Base-by-base conservation (phyloP, 2,329 filamentous ascomycete genomes). In the Venturiaceae sp. region DNA sequence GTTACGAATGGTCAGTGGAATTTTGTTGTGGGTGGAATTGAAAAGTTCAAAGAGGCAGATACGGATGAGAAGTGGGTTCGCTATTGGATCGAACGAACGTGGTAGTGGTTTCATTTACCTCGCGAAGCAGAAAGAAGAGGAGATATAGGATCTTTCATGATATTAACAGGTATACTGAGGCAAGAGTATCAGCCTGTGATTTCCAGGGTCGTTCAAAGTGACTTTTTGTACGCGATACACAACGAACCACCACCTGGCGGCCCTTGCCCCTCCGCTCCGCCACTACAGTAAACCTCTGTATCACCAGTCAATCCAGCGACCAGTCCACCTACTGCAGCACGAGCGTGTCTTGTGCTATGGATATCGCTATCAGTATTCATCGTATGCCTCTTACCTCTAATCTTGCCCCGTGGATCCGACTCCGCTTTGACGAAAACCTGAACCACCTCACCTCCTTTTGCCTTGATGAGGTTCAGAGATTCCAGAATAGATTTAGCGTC, bases 231-330 rank as follows among this genome's bases (percentile, higher is more conserved):
- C 11, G 32, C 26, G 3, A 53, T 28, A 53, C 50, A 53, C 33
- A 33, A 23, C 16, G 28, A 11, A 4, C 26, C 50, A 32, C 50
- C 50, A 13, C 50, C 50, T 26, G 50, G 28, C 28, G 50, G 50
- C n/a, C 50, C 50, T 28, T 53, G 50, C 3, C 50, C 50, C 50
- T 53, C 50, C 19, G 50, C 50, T 23, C 50, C 50, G 32, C 50
- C 26, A 19, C 28, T 33, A 36, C 16, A 32, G n/a, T 33, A 53
- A 14, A 53, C 33, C 50, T 53, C 50, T 9, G 16, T 33, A 36
- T 53, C 50, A 16, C 6, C 28, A 36, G 16, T 23, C 28, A 53
- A 53, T 13, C 50, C 50, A 53, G 50, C 50, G 21, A 53, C 5
- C 21, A 53, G 21, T 13, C 26, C 50, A n/a, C 50, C 50, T 5